These are phyloP conservation scores for Trichoderma aggressivum DNA, from an alignment of 2,329 filamentous ascomycete genomes.

Conservation along the genomic window DNA sequence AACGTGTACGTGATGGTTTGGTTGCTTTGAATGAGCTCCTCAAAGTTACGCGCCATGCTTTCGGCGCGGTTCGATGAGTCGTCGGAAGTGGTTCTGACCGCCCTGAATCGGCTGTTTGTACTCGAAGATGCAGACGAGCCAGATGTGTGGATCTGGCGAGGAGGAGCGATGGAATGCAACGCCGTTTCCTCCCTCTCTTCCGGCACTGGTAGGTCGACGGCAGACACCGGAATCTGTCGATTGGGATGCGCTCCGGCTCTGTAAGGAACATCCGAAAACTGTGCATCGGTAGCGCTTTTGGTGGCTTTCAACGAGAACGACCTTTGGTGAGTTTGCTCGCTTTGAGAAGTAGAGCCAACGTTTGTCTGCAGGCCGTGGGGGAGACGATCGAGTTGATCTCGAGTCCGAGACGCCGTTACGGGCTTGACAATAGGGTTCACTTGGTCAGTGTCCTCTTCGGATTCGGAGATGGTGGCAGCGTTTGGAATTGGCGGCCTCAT, in stretches of 20 bases:
- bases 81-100: constrained; percentile 54
- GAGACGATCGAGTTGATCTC: constrained; percentile 10
- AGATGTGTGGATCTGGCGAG: constrained; percentile 44
- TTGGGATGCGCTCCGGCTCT: constrained; percentile 29
- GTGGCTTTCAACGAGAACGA: constrained; percentile 32
- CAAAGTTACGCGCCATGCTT: constrained; percentile 66
- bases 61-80: constrained; percentile 46
- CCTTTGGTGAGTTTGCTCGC: constrained; percentile 22
- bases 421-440: background rate
- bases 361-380: constrained; percentile 17
- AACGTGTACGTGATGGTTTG: constrained; percentile 80
- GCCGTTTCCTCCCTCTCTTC: constrained; percentile 34
- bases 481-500: constrained; percentile 29
- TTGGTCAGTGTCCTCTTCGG: constrained; percentile 35
- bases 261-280: constrained; percentile 32
- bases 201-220: constrained; percentile 37
- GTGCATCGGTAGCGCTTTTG: constrained; percentile 33
- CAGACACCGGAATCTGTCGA: constrained; percentile 30
- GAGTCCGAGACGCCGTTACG: background rate
- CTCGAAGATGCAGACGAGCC: constrained; percentile 48
- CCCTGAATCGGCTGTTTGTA: constrained; percentile 44
- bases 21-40: constrained; percentile 76
- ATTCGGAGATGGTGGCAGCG: constrained; percentile 42
- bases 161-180: constrained; percentile 25
- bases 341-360: constrained; percentile 20